Evolutionary conservation across 2,329 filamentous ascomycete species (phyloP), one percentile per base, ranked within the genome.

Genomic region (Rhynchosporium graminicola): DNA sequence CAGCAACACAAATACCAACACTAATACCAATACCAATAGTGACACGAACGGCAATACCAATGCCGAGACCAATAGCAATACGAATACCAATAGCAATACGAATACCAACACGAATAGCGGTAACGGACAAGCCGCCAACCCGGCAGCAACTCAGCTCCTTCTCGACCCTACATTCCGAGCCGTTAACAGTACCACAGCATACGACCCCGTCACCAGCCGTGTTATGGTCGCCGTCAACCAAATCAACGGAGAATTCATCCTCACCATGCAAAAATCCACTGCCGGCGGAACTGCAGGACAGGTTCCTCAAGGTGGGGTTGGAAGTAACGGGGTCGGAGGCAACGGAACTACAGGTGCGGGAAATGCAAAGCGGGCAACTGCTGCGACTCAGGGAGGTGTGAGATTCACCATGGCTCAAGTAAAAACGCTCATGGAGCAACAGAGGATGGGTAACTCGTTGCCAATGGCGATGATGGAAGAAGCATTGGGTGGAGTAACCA

Each of bases 221-320:
- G 51, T 66, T 9, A 62, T 62, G 26, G 62, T 62, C 20, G 43
- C 64, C 12, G 57, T 63, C 7, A 50, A 36, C 13, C 64, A 66
- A 52, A 31, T 66, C 10, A 58, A 64, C 38, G 64, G 64, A n/a
- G 64, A 66, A 52, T 64, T 62, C 48, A 66, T 66, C 43, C n/a
- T 66, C 40, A 66, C 64, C 3, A 66, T 66, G 64, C 38, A 45
- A 20, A 60, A 31, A 43, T 51, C 57, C 4, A 42, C 33, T 3
- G 26, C 6, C 29, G 57, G 55, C 7, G 42, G 20, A 7, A n/a
- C 45, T 43, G 10, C 29, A 6, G 31, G 50, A 28, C 33, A 36
- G 33, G 5, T 10, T 36, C 33, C 5, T 5, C 33, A 36, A 36
- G 33, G 33, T 10, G 43, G 43, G 15, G 43, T 20, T 20, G 20